Evolutionary conservation across 169 alveolate species (phyloP), one percentile per base, ranked within the genome.

Genomic region (Cytauxzoon felis): DNA sequence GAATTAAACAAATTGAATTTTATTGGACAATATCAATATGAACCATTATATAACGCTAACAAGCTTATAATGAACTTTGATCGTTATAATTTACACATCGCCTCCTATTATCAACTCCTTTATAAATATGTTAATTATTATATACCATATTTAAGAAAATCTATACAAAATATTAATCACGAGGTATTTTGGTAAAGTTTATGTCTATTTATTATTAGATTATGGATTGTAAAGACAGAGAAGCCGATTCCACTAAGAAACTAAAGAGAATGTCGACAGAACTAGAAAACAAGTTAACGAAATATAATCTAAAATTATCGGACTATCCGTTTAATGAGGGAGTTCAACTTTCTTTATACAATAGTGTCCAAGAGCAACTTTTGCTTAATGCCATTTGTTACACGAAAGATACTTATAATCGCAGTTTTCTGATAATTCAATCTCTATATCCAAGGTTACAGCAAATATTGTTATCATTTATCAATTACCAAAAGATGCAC

Each of bases 21-120:
- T 41, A 29, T 76, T 7, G 86, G 86, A 4, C 80, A 76, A 60
- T 76, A 66, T 26, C 32, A 80, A 0, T 76, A 33, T 33, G 81
- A 76, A 43, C 86, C 86, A n/a, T 23, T 76, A 34, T 67, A 76
- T 48, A 59, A 76, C 32, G 57, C 73, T 21, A 48, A 60, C 59
- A 76, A 66, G 19, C 53, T 61, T 23, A 53, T 76, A 68, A 66
- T 54, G 52, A 51, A 40, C 24, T 76, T 65, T 45, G 60, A 45
- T 30, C 57, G 53, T 16, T 42, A 76, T 30, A 76, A 66, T 40
- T 52, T 76, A 23, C 76, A 76, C 38, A 56, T 76, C 9, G 86
- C 67, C 5, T 64, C 86, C 5, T 76, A 76, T 47, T 45, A 19
- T 54, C 81, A 76, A 42, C 38, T 66, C 6, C 60, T 76, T 7